These are phyloP conservation scores for Streptanthus diversifolius DNA, from an alignment of 345 rosid genomes.

Conservation along the genomic window DNA sequence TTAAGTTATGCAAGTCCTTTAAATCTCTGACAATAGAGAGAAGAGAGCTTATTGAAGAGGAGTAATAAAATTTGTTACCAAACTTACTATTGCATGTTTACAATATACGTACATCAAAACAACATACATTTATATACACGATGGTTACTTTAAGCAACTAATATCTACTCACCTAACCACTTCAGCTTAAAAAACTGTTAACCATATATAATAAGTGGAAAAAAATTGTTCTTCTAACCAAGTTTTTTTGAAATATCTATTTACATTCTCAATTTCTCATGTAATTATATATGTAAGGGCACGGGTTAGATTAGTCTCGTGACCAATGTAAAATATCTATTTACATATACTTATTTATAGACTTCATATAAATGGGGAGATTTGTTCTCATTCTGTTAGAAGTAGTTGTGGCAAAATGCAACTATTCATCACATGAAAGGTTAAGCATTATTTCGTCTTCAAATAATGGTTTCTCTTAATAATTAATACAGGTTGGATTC, in stretches of 20 bases:
- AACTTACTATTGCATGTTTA: too few relatives aligned
- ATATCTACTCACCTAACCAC: background rate
- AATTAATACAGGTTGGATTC: constrained; percentile 30
- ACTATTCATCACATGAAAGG: constrained; percentile 32
- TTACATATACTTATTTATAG: background rate
- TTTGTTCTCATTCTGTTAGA: constrained; percentile 17
- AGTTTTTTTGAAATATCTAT: background rate
- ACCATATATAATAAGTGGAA: background rate
- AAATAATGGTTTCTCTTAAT: constrained; percentile 18
- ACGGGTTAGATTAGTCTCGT: background rate
- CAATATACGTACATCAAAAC: too few relatives aligned
- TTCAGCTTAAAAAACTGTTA: background rate
- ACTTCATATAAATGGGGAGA: background rate
- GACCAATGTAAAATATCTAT: background rate
- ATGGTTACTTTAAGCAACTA: background rate
- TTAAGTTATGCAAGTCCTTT: background rate
- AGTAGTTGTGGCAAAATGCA: constrained; percentile 29
- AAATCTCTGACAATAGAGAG: background rate
- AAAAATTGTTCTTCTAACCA: background rate
- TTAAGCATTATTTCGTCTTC: constrained; percentile 17
- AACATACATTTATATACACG: background rate
- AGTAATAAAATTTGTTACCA: background rate
- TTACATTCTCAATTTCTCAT: background rate
- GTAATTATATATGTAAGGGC: background rate
- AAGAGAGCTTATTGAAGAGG: background rate